phyloP scores from a whole-genome alignment of 306 rosid genomes.

The Elaeagnus macrophylla region DNA sequence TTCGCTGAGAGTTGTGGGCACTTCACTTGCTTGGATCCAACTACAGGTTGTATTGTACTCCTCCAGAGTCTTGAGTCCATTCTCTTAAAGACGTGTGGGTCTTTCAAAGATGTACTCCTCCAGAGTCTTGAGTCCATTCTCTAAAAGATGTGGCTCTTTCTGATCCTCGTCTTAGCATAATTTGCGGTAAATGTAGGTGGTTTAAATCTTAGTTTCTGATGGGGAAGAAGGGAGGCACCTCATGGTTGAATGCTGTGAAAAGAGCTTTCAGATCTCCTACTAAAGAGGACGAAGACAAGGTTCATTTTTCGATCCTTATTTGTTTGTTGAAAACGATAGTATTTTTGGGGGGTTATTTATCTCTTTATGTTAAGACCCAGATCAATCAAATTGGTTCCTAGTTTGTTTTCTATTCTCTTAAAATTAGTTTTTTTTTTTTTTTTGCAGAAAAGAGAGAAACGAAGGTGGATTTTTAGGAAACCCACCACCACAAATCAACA shows the following conservation, averaged over 20 bases:
- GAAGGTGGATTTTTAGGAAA: constrained; percentile 82
- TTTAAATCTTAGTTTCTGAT: constrained; percentile 43
- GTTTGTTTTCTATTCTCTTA: not conserved
- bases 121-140: constrained; percentile 2
- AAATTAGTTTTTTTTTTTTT: not conserved
- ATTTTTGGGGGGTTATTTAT: not conserved
- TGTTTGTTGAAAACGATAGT: not conserved
- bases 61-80: not conserved
- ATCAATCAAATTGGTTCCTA: not conserved
- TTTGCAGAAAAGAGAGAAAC: constrained; percentile 70
- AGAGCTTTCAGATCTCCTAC: constrained; percentile 99
- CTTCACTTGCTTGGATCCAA: too few species aligned
- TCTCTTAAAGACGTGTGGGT: too few species aligned
- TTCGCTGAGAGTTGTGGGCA: too few species aligned
- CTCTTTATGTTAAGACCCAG: not conserved
- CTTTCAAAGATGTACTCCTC: constrained; percentile 4
- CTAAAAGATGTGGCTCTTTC: constrained; percentile 23
- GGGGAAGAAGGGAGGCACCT: constrained; percentile 89
- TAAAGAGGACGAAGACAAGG: constrained; percentile 91
- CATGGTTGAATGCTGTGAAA: constrained; percentile 97
- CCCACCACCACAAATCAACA: constrained; percentile 35
- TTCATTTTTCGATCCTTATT: not conserved
- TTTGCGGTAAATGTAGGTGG: constrained; percentile 43
- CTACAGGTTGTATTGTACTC: too few species aligned
- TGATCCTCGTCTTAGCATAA: constrained; percentile 6